Conservation (phyloP, 2,329 filamentous ascomycete genomes). For the Waltergamsia citrina region DNA sequence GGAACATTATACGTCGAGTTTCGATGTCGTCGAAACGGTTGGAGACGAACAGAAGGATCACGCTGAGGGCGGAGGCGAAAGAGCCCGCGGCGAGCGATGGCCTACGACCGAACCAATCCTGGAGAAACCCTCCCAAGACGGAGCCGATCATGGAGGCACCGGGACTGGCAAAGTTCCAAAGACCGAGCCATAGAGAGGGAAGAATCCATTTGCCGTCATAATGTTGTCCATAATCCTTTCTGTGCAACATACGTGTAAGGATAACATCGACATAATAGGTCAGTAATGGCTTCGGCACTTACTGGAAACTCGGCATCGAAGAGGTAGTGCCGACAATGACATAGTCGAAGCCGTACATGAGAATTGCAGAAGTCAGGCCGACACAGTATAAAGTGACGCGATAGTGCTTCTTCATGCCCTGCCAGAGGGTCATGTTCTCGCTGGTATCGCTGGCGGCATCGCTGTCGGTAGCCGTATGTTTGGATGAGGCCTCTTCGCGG, state of each 20-base stretch:
- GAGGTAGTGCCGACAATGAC: constrained; percentile 15
- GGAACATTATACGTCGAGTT: constrained; percentile 13
- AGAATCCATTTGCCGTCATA: constrained; percentile 13
- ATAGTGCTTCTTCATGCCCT: constrained; percentile 15
- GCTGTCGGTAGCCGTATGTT: no score
- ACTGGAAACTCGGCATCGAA: constrained; percentile 16
- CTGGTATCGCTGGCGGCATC: no score
- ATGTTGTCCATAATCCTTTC: constrained; percentile 15
- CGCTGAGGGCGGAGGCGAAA: constrained; percentile 12
- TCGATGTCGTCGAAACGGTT: constrained; percentile 6
- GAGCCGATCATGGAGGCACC: constrained; percentile 14
- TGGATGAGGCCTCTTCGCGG: no score
- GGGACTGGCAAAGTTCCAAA: constrained; percentile 15
- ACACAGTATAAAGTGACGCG: constrained; percentile 15
- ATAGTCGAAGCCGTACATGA: constrained; percentile 1
- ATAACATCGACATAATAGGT: no score
- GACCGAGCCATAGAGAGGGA: constrained; percentile 15
- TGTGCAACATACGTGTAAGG: no score
- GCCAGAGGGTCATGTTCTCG: constrained; percentile 12
- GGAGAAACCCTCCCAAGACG: constrained; percentile 15
- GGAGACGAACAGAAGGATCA: constrained; percentile 17
- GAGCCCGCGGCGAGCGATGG: constrained; percentile 13
- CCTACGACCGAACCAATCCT: constrained; percentile 15
- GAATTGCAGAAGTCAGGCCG: constrained; percentile 13
- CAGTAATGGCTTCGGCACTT: no score